phyloP scores from a whole-genome alignment of 495 filamentous ascomycete genomes.

The Aspergillus nanangensis region DNA sequence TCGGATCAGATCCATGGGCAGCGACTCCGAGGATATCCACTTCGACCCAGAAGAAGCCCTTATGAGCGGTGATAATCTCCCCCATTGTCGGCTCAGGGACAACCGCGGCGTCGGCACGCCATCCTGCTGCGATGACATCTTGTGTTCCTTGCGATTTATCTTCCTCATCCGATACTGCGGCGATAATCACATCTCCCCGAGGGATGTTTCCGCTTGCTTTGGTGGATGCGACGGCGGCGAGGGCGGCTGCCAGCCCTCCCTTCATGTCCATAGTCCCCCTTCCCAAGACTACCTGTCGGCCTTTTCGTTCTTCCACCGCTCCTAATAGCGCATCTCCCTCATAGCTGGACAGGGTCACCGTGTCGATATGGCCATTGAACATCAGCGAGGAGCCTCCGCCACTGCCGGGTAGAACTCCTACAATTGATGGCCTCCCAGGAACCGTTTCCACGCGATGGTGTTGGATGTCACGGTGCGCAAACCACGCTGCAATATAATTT shows the following conservation, averaged over 20 bases:
- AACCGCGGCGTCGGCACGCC: constrained; percentile 42
- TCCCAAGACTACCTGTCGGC: constrained; percentile 32
- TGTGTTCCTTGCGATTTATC: constrained; percentile 40
- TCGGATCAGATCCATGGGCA: constrained; percentile 41
- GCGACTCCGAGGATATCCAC: constrained; percentile 40
- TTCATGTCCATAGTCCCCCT: constrained; percentile 47
- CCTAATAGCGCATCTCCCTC: constrained; percentile 39
- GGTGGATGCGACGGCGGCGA: constrained; percentile 28
- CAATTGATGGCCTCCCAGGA: constrained; percentile 39
- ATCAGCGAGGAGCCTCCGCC: constrained; percentile 43
- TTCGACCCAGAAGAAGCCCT: constrained; percentile 46
- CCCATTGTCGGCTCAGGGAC: constrained; percentile 37
- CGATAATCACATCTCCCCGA: constrained; percentile 41
- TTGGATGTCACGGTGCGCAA: constrained; percentile 42
- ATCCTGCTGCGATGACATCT: constrained; percentile 41
- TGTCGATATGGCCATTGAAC: constrained; percentile 49
- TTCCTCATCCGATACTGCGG: constrained; percentile 47
- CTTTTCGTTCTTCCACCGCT: constrained; percentile 22
- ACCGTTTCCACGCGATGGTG: constrained; percentile 37
- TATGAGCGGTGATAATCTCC: constrained; percentile 35
- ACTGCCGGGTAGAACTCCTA: constrained; percentile 37
- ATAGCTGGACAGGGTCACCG: constrained; percentile 40
- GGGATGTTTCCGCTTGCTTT: constrained; percentile 20
- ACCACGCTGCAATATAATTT: constrained; percentile 37
- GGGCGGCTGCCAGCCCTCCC: constrained; percentile 36